A percentile compares a stretch with the other conserved stretches of the same genome.
phyloP scores from a whole-genome alignment of 371 early-diverging fungal genomes.

The Smittium culicis region DNA sequence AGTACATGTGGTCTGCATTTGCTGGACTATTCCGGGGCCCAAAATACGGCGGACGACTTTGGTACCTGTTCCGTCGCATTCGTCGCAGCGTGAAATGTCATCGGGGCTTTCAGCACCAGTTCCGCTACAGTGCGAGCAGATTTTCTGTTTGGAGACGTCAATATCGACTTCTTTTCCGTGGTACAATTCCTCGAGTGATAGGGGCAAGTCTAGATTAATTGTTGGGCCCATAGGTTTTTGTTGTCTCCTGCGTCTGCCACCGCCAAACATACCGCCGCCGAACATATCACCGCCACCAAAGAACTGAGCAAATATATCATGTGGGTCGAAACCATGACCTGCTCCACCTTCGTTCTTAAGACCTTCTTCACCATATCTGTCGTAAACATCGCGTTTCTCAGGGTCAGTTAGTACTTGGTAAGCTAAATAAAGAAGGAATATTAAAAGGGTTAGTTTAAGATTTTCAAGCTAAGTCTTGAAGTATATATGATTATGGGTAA shows the following conservation, averaged over 20 bases:
- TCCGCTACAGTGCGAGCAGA: constrained; percentile 87
- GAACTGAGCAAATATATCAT: constrained; percentile 86
- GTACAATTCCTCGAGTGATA: constrained; percentile 80
- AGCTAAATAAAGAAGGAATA: constrained; percentile 39
- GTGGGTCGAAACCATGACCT: constrained; percentile 52
- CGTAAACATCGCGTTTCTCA: constrained; percentile 81
- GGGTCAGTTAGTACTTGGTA: constrained; percentile 84
- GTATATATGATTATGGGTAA: too few species aligned
- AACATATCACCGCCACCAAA: constrained; percentile 61
- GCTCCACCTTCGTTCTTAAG: constrained; percentile 51
- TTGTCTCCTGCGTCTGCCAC: constrained; percentile 24
- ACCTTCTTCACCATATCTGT: constrained; percentile 88
- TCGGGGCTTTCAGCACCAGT: constrained; percentile 73
- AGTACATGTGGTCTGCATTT: constrained; percentile 83
- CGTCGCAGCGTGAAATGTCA: constrained; percentile 64
- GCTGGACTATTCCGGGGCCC: constrained; percentile 85
- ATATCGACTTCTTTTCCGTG: constrained; percentile 67
- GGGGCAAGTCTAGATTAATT: constrained; percentile 54
- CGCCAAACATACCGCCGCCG: constrained; percentile 20
- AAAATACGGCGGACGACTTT: constrained; percentile 68
- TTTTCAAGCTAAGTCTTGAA: too few species aligned
- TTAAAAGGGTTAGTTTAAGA: too few species aligned
- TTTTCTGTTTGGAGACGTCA: constrained; percentile 81
- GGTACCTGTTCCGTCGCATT: constrained; percentile 71
- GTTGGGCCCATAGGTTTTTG: constrained; percentile 70